phyloP scores from a whole-genome alignment of 73 alveolate genomes.

The Breviolum minutum region DNA sequence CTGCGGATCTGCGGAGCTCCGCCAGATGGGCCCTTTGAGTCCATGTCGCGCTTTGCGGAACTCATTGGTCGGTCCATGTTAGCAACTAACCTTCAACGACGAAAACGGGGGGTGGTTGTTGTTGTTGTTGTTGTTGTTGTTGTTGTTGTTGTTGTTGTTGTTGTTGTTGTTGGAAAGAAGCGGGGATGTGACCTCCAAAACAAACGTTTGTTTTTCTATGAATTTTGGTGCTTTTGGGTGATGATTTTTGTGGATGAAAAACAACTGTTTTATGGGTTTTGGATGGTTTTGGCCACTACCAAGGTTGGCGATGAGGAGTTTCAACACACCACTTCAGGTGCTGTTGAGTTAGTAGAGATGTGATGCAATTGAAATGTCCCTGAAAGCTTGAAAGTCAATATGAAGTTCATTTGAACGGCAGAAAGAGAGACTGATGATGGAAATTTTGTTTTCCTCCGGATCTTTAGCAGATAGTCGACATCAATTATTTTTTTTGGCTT shows the following conservation, averaged over 20 bases:
- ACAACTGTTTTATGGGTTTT: neutral
- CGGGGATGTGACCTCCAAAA: too few relatives aligned
- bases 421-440: too few relatives aligned
- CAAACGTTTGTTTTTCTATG: too few relatives aligned
- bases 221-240: too few relatives aligned
- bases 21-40: conserved; percentile 76
- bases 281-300: neutral
- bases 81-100: neutral
- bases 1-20: neutral
- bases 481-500: too few relatives aligned
- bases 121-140: too few relatives aligned
- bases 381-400: too few relatives aligned
- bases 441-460: neutral
- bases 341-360: neutral
- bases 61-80: conserved; percentile 29
- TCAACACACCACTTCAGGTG: conserved; percentile 18
- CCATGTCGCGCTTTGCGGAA: conserved; percentile 77
- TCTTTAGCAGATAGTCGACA: too few relatives aligned
- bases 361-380: neutral
- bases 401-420: too few relatives aligned
- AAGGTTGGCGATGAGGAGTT: conserved; percentile 51
- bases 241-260: too few relatives aligned
- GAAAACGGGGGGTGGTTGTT: neutral
- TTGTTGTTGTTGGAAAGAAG: too few relatives aligned
- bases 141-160: too few relatives aligned